These are phyloP conservation scores for Colletotrichum costaricense DNA, from an alignment of 2,329 filamentous ascomycete species.

Conservation along the genomic window DNA sequence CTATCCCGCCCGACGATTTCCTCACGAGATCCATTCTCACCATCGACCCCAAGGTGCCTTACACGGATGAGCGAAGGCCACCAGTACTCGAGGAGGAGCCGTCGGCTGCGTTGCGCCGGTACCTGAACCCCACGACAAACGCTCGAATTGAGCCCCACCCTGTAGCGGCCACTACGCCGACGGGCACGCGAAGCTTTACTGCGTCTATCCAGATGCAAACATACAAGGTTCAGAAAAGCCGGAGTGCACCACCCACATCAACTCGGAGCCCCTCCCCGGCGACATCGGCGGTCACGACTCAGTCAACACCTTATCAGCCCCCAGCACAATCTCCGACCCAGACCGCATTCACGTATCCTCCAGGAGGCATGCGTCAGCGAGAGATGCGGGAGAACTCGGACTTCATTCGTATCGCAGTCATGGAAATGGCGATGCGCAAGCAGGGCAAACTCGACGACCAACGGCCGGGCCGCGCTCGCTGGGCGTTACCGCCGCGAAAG, in stretches of 20 bases:
- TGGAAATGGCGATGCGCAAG: constrained; percentile 79
- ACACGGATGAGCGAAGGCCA: constrained; percentile 74
- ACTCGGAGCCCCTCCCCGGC: constrained; percentile 47
- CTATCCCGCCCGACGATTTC: constrained; percentile 74
- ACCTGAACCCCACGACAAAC: constrained; percentile 72
- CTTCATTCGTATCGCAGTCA: constrained; percentile 77
- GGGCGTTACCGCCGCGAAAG: constrained; percentile 75
- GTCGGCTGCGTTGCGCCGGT: constrained; percentile 73
- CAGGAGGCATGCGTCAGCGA: constrained; percentile 67
- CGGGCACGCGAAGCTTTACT: constrained; percentile 59
- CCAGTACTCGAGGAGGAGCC: constrained; percentile 72
- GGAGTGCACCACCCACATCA: constrained; percentile 47
- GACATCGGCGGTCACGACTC: constrained; percentile 44
- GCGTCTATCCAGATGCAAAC: constrained; percentile 80
- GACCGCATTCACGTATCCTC: constrained; percentile 49
- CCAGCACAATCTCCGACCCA: constrained; percentile 46
- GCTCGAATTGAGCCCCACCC: constrained; percentile 56
- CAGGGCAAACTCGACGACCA: constrained; percentile 74
- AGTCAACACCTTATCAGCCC: constrained; percentile 42
- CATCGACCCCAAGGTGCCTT: constrained; percentile 74
- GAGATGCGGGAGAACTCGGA: constrained; percentile 78
- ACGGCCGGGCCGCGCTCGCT: constrained; percentile 74
- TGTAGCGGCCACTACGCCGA: constrained; percentile 41
- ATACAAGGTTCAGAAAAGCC: constrained; percentile 69
- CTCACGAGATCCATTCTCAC: constrained; percentile 75